phyloP scores from a whole-genome alignment of 2,329 filamentous ascomycete species.

The Zymoseptoria ardabiliae region DNA sequence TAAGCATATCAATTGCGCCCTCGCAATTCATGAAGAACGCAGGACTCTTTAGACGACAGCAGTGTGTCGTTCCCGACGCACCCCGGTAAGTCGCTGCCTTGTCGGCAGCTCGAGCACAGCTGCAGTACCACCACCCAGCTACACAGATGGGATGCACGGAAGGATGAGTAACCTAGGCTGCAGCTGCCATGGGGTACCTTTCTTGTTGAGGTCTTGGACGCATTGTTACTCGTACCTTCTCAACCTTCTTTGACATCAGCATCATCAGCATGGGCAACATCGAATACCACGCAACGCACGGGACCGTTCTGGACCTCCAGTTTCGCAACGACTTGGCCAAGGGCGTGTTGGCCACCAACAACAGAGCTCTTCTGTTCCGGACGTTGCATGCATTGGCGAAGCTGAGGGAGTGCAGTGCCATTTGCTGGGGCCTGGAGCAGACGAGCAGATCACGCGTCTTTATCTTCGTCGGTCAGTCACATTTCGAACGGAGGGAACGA shows the following conservation, averaged over 20 bases:
- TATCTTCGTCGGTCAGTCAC: background rate
- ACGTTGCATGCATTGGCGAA: slow-evolving; percentile 1
- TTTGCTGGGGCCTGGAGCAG: background rate
- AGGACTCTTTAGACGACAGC: too few relatives aligned
- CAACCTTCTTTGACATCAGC: background rate
- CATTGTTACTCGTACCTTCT: background rate
- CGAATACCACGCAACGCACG: background rate
- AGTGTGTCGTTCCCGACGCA: background rate
- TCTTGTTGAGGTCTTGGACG: background rate
- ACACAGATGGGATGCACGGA: background rate
- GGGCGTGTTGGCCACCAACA: background rate
- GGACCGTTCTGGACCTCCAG: background rate
- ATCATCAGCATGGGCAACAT: background rate
- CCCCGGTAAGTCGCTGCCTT: background rate
- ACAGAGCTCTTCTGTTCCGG: background rate
- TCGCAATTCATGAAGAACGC: background rate
- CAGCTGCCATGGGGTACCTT: background rate
- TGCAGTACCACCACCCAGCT: background rate
- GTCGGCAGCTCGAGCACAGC: background rate
- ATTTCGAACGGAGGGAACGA: background rate
- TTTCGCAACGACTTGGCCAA: background rate
- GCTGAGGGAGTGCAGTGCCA: background rate
- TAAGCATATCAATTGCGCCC: background rate
- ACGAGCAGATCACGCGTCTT: background rate
- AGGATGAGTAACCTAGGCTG: background rate